A percentile compares a stretch with the other conserved stretches of the same genome.
Conservation (phyloP, 176 grass and related monocot species). For the Lolium multiflorum region DNA sequence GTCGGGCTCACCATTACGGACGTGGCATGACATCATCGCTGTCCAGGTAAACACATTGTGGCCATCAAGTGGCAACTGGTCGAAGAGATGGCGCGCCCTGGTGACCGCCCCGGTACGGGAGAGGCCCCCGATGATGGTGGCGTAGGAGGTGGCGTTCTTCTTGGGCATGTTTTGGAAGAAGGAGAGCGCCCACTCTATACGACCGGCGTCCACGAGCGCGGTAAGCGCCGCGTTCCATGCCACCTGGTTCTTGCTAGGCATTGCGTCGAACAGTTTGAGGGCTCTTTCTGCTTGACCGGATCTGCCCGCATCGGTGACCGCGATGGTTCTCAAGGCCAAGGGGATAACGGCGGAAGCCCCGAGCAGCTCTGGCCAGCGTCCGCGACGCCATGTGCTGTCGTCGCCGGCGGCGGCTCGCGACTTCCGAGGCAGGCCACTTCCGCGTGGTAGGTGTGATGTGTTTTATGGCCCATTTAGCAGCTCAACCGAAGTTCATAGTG, state of each 20-base stretch:
- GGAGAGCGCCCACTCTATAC: slow-evolving; percentile 33
- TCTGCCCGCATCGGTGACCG: slow-evolving; percentile 23
- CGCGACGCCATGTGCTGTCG: slow-evolving; percentile 38
- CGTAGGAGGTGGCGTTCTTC: slow-evolving; percentile 64
- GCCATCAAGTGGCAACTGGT: slow-evolving; percentile 35
- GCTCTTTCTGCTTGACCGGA: slow-evolving; percentile 43
- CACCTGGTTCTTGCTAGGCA: slow-evolving; percentile 65
- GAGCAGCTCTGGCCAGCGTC: background rate
- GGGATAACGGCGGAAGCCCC: slow-evolving; percentile 16
- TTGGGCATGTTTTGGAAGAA: slow-evolving; percentile 57
- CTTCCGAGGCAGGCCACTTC: slow-evolving; percentile 24
- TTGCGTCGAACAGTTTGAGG: slow-evolving; percentile 61
- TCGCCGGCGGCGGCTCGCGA: background rate
- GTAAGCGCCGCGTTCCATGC: slow-evolving; percentile 57
- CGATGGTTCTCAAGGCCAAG: slow-evolving; percentile 11
- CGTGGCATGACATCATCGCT: slow-evolving; percentile 60
- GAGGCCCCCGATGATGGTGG: slow-evolving; percentile 59
- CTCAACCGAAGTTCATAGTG: background rate
- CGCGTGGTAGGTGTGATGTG: background rate
- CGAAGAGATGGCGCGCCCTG: slow-evolving; percentile 48
- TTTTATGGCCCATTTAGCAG: background rate
- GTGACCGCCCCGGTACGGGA: slow-evolving; percentile 24
- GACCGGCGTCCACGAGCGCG: slow-evolving; percentile 46
- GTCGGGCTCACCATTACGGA: slow-evolving; percentile 45
- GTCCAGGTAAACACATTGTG: slow-evolving; percentile 69